A percentile compares a stretch with the other conserved stretches of the same genome.
These are phyloP conservation scores for Claviceps spartinae DNA, from an alignment of 2,329 filamentous ascomycete genomes.

Conservation along the genomic window DNA sequence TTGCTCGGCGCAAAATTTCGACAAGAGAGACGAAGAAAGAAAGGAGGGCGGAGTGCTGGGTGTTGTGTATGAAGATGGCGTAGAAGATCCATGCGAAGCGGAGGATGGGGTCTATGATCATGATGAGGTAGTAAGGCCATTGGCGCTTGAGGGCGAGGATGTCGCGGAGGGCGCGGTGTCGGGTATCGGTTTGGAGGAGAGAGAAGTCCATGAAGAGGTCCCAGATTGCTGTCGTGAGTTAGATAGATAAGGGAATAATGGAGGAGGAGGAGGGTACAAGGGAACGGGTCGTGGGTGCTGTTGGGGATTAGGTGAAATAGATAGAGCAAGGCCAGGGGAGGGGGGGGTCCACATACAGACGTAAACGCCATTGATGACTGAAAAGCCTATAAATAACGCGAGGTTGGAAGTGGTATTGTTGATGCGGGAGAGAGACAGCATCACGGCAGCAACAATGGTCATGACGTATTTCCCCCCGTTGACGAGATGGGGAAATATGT, in stretches of 20 bases:
- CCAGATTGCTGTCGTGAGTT: slow-evolving; percentile 52
- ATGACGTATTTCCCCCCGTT: slow-evolving; percentile 87
- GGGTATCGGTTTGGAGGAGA: slow-evolving; percentile 63
- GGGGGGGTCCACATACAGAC: slow-evolving; percentile 35
- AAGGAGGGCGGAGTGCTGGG: slow-evolving; percentile 70
- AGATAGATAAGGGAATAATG: background rate
- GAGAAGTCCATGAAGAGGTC: slow-evolving; percentile 95
- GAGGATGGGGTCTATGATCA: slow-evolving; percentile 69
- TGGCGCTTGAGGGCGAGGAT: slow-evolving; percentile 64
- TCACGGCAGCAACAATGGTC: slow-evolving; percentile 67
- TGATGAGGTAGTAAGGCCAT: slow-evolving; percentile 79
- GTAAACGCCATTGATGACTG: slow-evolving; percentile 71
- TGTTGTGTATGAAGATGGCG: slow-evolving; percentile 63
- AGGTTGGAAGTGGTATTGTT: slow-evolving; percentile 41
- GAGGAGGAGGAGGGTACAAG: background rate
- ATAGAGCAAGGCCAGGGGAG: background rate
- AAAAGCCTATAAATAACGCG: slow-evolving; percentile 67
- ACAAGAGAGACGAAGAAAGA: slow-evolving; percentile 68
- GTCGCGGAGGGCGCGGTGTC: slow-evolving; percentile 56
- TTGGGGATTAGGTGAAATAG: background rate
- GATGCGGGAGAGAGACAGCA: slow-evolving; percentile 73
- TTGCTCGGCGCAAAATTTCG: slow-evolving; percentile 71
- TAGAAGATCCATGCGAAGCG: slow-evolving; percentile 95
- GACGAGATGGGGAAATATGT: slow-evolving; percentile 81
- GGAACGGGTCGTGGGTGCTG: background rate